Conservation (phyloP, 2,329 filamentous ascomycete species). For the Elsinoe australis region DNA sequence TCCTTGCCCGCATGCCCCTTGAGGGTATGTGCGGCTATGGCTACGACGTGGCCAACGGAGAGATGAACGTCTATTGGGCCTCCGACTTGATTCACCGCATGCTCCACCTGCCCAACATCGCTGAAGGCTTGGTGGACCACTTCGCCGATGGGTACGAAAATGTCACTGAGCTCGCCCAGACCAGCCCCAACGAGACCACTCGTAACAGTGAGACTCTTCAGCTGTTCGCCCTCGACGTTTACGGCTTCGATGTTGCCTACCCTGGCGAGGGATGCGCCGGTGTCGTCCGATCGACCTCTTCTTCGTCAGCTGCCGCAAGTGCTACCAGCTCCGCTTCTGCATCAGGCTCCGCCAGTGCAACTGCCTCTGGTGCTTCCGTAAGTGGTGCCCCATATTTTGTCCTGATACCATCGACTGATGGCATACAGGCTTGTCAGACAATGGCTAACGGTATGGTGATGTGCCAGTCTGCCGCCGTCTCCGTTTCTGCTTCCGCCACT, state of each 20-base stretch:
- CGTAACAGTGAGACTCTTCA: slow-evolving; percentile 57
- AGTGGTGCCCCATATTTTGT: slow-evolving; percentile 13
- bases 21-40: slow-evolving; percentile 54
- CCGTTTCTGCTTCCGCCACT: slow-evolving; percentile 15
- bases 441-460: slow-evolving; percentile 8
- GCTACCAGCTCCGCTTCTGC: slow-evolving; percentile 19
- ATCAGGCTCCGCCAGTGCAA: slow-evolving; percentile 16
- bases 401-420: slow-evolving; percentile 18
- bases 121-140: slow-evolving; percentile 54
- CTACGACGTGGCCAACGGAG: slow-evolving; percentile 51
- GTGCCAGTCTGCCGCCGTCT: slow-evolving; percentile 13
- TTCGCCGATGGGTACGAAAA: slow-evolving; percentile 53
- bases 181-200: slow-evolving; percentile 43
- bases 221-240: slow-evolving; percentile 62
- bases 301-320: slow-evolving; percentile 12
- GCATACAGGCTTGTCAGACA: slow-evolving; percentile 13
- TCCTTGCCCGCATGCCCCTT: slow-evolving; percentile 49
- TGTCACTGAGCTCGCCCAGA: slow-evolving; percentile 46
- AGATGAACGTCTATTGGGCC: slow-evolving; percentile 57
- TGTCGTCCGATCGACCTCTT: slow-evolving; percentile 24
- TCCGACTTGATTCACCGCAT: slow-evolving; percentile 60
- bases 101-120: slow-evolving; percentile 54
- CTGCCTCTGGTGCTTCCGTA: slow-evolving; percentile 16
- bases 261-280: slow-evolving; percentile 57
- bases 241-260: slow-evolving; percentile 56